Evolutionary conservation across 768 basidiomycete genomes (phyloP).

Genomic region (Collybia sp.): DNA sequence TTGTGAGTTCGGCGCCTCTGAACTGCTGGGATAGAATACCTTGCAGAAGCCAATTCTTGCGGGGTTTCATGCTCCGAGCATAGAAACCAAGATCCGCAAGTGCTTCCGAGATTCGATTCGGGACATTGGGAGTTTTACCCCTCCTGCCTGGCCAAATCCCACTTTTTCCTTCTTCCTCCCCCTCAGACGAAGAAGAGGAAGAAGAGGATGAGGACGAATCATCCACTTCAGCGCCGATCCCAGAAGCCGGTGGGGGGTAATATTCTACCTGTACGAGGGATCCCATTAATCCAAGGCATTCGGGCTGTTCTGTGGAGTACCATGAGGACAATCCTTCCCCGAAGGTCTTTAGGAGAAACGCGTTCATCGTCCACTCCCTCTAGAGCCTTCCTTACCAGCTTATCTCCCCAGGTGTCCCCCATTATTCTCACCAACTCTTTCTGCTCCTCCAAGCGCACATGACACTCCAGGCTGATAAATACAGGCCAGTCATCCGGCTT

Average conservation of each 20-base stretch:
- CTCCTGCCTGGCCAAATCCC: slow-evolving; percentile 12
- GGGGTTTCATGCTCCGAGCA: slow-evolving; percentile 58
- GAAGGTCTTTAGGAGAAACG: slow-evolving; percentile 41
- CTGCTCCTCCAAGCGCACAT: slow-evolving; percentile 47
- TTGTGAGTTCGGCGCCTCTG: not conserved
- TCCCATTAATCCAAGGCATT: not conserved
- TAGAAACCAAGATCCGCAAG: slow-evolving; percentile 57
- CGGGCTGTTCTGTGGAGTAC: slow-evolving; percentile 11
- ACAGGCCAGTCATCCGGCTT: slow-evolving; percentile 47
- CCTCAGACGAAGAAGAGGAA: slow-evolving; percentile 18
- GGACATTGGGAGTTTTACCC: slow-evolving; percentile 8
- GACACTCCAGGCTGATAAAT: slow-evolving; percentile 58
- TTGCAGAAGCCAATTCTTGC: slow-evolving; percentile 42
- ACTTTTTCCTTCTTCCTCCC: slow-evolving; percentile 14
- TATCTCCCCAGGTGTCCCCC: slow-evolving; percentile 45
- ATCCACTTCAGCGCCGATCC: slow-evolving; percentile 15
- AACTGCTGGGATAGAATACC: slow-evolving; percentile 16
- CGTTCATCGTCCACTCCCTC: slow-evolving; percentile 29
- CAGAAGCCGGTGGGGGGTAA: slow-evolving; percentile 29
- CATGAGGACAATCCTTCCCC: slow-evolving; percentile 56
- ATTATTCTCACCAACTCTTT: slow-evolving; percentile 49
- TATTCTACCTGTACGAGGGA: slow-evolving; percentile 43
- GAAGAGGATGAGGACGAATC: slow-evolving; percentile 13
- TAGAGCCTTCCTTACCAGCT: slow-evolving; percentile 37
- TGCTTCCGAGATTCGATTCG: slow-evolving; percentile 36